A percentile compares a stretch with the other conserved stretches of the same genome.
phyloP scores from a whole-genome alignment of 1,284 basidiomycete genomes.

The Irpex sp. region DNA sequence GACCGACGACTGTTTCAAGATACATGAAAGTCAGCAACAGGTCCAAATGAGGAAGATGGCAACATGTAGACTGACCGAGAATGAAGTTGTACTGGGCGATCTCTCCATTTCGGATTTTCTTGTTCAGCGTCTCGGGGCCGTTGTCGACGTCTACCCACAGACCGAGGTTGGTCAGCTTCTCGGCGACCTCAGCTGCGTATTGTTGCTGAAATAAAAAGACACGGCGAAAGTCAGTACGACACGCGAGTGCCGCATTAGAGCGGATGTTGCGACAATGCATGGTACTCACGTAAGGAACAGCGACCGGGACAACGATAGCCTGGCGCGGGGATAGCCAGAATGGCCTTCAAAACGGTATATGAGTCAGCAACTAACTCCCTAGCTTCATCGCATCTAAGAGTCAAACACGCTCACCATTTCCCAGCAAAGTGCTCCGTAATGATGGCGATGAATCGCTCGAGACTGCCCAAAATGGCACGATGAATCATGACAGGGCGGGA shows the following conservation, averaged over 20 bases:
- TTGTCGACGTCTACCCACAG: conserved; percentile 93
- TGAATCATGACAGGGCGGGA: conserved; percentile 96
- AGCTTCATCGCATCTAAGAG: background rate
- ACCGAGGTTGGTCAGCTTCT: conserved; percentile 64
- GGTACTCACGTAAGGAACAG: conserved; percentile 70
- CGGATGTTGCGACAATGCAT: background rate
- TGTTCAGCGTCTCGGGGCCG: conserved; percentile 87
- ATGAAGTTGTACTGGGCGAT: conserved; percentile 97
- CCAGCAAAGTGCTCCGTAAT: conserved; percentile 97
- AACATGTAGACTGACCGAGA: conserved; percentile 58
- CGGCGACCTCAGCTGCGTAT: conserved; percentile 80
- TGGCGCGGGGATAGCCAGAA: conserved; percentile 98
- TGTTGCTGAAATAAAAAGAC: conserved; percentile 61
- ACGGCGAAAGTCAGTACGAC: conserved; percentile 6
- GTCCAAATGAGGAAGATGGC: background rate
- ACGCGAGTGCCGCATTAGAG: conserved; percentile 4
- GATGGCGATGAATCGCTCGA: conserved; percentile 97
- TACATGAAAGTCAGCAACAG: background rate
- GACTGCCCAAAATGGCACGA: conserved; percentile 90
- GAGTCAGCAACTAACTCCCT: background rate
- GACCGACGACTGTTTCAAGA: conserved; percentile 74
- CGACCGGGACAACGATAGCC: conserved; percentile 92
- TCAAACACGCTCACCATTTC: conserved; percentile 72
- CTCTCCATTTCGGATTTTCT: conserved; percentile 95
- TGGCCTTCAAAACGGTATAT: conserved; percentile 48